Evolutionary conservation across 2,329 filamentous ascomycete genomes (phyloP).

Genomic region (Curvularia sp.): DNA sequence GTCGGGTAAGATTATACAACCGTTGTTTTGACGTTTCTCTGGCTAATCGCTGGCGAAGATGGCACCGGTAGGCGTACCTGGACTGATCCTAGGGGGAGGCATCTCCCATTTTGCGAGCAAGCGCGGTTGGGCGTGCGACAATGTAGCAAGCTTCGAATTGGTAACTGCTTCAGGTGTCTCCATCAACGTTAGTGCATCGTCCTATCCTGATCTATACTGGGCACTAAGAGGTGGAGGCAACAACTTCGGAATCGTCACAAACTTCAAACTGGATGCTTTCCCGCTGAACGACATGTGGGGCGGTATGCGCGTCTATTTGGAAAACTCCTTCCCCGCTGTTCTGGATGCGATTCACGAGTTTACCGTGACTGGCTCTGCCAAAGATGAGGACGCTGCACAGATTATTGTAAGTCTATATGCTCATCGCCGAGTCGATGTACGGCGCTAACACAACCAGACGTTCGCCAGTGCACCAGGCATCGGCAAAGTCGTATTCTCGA

Average conservation of each 20-base stretch:
- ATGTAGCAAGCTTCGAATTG: conserved; percentile 32
- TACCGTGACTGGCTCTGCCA: conserved; percentile 14
- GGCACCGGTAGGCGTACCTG: conserved; percentile 38
- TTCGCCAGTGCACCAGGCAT: conserved; percentile 29
- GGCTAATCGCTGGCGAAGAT: conserved; percentile 9
- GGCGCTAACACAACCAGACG: conserved; percentile 18
- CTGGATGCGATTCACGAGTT: conserved; percentile 27
- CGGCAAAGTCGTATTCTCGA: conserved; percentile 28
- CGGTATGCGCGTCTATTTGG: conserved; percentile 24
- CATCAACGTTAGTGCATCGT: conserved; percentile 13
- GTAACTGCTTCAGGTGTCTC: conserved; percentile 26
- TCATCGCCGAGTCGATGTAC: not conserved
- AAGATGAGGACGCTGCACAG: conserved; percentile 31
- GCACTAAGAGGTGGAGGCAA: conserved; percentile 45
- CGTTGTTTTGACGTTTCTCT: too few relatives aligned
- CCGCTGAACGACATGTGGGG: conserved; percentile 36
- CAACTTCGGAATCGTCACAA: conserved; percentile 45
- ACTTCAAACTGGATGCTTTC: conserved; percentile 32
- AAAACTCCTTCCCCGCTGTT: conserved; percentile 17
- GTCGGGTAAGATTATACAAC: conserved; percentile 17
- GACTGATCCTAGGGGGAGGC: conserved; percentile 38
- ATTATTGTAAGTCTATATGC: conserved; percentile 22
- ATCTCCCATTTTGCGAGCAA: conserved; percentile 32
- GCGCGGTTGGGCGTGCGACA: conserved; percentile 40
- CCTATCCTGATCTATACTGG: conserved; percentile 51